Evolutionary conservation across 2,329 filamentous ascomycete species (phyloP), one percentile per base, ranked within the genome.

Genomic region (Exophiala oligosperma): DNA sequence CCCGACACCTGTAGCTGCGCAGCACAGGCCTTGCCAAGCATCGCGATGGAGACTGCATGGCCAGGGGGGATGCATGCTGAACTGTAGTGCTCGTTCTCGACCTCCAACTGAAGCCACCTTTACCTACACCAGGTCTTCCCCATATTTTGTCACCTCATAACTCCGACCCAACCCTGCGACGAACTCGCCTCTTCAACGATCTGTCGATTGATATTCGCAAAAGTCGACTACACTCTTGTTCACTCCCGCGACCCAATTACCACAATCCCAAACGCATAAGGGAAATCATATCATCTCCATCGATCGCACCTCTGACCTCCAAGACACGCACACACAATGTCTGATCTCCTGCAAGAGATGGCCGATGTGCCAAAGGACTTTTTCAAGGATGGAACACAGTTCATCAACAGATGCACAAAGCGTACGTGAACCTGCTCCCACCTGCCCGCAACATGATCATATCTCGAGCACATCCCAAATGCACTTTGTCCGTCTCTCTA

Each of bases 341-440:
- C 81, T 62, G 83, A 85, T 62, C 80, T 83, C 66, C 71, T 85
- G 67, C 83, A 85, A 71, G 83, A 86, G 64, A 74, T 86, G 63
- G 79, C 82, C 64, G 83, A 86, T 67, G 77, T 83, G 70, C 80
- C 80, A 43, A 75, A 77, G 70, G 79, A 82, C 64, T 83, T 83
- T 67, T 71, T 82, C 64, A 74, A 74, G 48, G 77, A 80, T 65
- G 77, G 77, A 56, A 74, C 74, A 56, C 75, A 77, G 56, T 80
- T 80, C 58, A 70, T 79, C 52, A 75, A 78, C 68, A 71, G 77
- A 66, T 78, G 77, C 71, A 77, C 76, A 57, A 79, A 79, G 69
- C 76, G 76, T 79, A 71, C 57, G 76, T 73, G 49, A 17, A 52
- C 49, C 32, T 29, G 40, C 40, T 23, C 32, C 2, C 26, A 14